A percentile compares a stretch with the other conserved stretches of the same genome.
phyloP scores from a whole-genome alignment of 495 filamentous ascomycete species.

The Oleoguttula mirabilis region DNA sequence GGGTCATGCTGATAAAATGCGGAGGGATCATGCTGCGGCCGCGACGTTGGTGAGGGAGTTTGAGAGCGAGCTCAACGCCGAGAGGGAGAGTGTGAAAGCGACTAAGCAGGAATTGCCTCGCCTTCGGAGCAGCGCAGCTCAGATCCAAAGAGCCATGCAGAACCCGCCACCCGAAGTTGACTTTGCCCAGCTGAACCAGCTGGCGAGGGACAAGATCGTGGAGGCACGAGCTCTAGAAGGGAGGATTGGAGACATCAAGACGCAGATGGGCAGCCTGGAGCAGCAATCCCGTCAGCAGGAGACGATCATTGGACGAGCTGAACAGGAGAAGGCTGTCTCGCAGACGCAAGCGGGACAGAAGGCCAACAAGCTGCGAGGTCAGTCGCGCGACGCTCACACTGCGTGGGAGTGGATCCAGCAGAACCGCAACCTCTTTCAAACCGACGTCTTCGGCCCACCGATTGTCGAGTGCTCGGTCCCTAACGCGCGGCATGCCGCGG shows the following conservation, averaged over 20 bases:
- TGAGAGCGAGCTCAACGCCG: constrained; percentile 44
- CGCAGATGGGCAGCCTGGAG: constrained; percentile 2
- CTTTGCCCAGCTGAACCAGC: constrained; percentile 40
- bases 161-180: constrained; percentile 44
- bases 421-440: constrained; percentile 60
- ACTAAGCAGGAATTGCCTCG: constrained; percentile 40
- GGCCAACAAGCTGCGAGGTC: constrained; percentile 44
- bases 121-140: constrained; percentile 34
- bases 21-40: constrained; percentile 38
- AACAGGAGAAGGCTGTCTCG: constrained; percentile 45
- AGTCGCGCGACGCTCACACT: constrained; percentile 48
- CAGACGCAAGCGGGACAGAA: constrained; percentile 70
- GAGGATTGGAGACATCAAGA: constrained; percentile 2
- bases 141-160: constrained; percentile 37
- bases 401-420: constrained; percentile 73
- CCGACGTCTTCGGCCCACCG: constrained; percentile 74
- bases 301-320: constrained; percentile 26
- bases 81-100: constrained; percentile 38
- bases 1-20: constrained; percentile 37
- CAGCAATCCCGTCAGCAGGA: constrained; percentile 23
- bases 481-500: constrained; percentile 57
- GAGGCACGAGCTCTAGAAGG: constrained; percentile 34
- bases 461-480: constrained; percentile 72
- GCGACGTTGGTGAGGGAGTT: constrained; percentile 45
- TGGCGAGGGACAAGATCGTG: constrained; percentile 36